These are phyloP conservation scores for Dothistroma septosporum DNA, from an alignment of 2,329 filamentous ascomycete genomes.

Conservation along the genomic window DNA sequence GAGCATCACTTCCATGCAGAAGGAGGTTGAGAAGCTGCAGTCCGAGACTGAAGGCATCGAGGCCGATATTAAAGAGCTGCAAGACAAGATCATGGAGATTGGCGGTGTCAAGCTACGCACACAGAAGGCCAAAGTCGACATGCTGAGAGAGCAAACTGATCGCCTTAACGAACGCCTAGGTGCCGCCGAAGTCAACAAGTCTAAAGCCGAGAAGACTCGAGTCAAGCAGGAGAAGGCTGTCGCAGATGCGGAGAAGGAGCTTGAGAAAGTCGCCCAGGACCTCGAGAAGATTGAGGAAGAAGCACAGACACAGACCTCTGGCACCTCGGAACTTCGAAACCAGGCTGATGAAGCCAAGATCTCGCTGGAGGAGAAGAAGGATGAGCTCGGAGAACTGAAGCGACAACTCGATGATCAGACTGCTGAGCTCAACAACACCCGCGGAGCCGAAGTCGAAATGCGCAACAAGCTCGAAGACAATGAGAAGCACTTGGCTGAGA, in stretches of 20 bases:
- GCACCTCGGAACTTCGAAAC: conserved; percentile 67
- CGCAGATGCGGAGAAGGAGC: conserved; percentile 72
- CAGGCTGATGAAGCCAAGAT: conserved; percentile 77
- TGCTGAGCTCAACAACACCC: conserved; percentile 78
- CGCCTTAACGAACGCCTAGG: conserved; percentile 77
- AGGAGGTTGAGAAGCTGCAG: conserved; percentile 74
- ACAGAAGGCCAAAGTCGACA: conserved; percentile 87
- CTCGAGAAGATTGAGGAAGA: conserved; percentile 75
- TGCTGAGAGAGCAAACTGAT: conserved; percentile 78
- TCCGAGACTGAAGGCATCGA: conserved; percentile 86
- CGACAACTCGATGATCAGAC: conserved; percentile 81
- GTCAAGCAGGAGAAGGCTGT: conserved; percentile 81
- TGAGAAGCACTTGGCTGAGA: conserved; percentile 81
- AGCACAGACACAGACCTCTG: conserved; percentile 69
- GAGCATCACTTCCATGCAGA: conserved; percentile 69
- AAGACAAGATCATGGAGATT: conserved; percentile 97
- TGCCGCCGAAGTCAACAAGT: conserved; percentile 78
- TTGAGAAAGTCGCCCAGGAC: conserved; percentile 67
- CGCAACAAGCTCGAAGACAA: conserved; percentile 96
- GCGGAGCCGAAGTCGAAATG: conserved; percentile 94
- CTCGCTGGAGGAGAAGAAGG: conserved; percentile 71
- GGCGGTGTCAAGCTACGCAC: conserved; percentile 87
- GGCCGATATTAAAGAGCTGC: conserved; percentile 83
- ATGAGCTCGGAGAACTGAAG: conserved; percentile 75
- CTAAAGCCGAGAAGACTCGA: conserved; percentile 90